These are phyloP conservation scores for Cladosporium sp. DNA, from an alignment of 2,329 filamentous ascomycete genomes.

Conservation along the genomic window DNA sequence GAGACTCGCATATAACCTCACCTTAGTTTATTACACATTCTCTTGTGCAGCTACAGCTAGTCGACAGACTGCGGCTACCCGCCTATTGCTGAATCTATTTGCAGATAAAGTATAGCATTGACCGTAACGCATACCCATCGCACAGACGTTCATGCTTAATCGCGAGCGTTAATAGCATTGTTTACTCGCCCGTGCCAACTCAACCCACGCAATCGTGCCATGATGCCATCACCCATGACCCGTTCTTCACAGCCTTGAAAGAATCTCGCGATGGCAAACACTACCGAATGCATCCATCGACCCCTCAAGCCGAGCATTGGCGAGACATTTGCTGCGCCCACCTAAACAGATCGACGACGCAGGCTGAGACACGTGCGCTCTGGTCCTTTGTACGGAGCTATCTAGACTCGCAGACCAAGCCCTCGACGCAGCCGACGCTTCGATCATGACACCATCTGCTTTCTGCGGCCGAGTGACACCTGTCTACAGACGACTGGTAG, in stretches of 20 bases:
- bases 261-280: too few relatives aligned
- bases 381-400: neutral
- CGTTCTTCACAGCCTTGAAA: neutral
- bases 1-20: neutral
- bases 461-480: neutral
- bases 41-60: too few relatives aligned
- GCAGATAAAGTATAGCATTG: too few relatives aligned
- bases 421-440: neutral
- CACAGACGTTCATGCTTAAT: neutral
- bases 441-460: neutral
- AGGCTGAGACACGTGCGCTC: neutral
- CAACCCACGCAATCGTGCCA: neutral
- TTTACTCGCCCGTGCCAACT: neutral
- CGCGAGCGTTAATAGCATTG: neutral
- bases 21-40: too few relatives aligned
- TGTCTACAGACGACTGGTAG: too few relatives aligned
- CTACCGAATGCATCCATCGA: too few relatives aligned
- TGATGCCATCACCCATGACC: neutral
- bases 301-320: neutral
- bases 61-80: too few relatives aligned
- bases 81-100: too few relatives aligned
- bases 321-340: neutral
- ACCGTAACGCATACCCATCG: neutral
- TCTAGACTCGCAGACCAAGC: neutral
- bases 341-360: slow-evolving; percentile 5